Percentiles rank a stretch among this genome's conserved stretches.
These are phyloP conservation scores for Amanita molliuscula DNA, from an alignment of 768 basidiomycete species.

Conservation along the genomic window DNA sequence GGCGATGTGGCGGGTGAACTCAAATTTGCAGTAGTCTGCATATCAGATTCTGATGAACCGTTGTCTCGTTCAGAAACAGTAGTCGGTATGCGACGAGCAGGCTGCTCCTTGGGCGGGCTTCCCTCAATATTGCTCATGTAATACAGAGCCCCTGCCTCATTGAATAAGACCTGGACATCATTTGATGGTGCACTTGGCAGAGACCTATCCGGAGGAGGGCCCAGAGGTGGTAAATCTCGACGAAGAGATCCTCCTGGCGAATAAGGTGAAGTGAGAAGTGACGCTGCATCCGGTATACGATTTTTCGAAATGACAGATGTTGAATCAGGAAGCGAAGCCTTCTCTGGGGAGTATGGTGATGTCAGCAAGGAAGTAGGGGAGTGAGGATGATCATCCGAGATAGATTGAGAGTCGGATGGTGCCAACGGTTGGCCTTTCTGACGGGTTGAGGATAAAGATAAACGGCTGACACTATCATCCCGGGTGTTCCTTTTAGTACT, in stretches of 20 bases:
- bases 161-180: conserved; percentile 26
- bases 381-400: conserved; percentile 8
- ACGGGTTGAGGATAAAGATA: not conserved
- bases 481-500: not conserved
- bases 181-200: conserved; percentile 11
- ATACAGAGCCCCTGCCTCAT: conserved; percentile 56
- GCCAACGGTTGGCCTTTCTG: conserved; percentile 2
- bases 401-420: conserved; percentile 6
- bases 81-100: conserved; percentile 28
- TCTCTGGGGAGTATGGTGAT: conserved; percentile 20
- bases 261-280: conserved; percentile 27
- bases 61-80: conserved; percentile 35
- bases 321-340: not conserved
- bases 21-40: not conserved
- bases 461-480: not conserved
- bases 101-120: conserved; percentile 15
- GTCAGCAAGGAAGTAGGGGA: conserved; percentile 18
- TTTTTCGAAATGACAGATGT: conserved; percentile 7
- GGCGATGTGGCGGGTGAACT: conserved; percentile 1
- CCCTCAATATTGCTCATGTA: conserved; percentile 50
- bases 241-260: conserved; percentile 15
- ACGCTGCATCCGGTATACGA: conserved; percentile 15
- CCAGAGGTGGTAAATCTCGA: conserved; percentile 8
- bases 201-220: conserved; percentile 10
- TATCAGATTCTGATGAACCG: conserved; percentile 11